Conservation (phyloP, 106 monocot genomes). For the Cymbidium sinense region DNA sequence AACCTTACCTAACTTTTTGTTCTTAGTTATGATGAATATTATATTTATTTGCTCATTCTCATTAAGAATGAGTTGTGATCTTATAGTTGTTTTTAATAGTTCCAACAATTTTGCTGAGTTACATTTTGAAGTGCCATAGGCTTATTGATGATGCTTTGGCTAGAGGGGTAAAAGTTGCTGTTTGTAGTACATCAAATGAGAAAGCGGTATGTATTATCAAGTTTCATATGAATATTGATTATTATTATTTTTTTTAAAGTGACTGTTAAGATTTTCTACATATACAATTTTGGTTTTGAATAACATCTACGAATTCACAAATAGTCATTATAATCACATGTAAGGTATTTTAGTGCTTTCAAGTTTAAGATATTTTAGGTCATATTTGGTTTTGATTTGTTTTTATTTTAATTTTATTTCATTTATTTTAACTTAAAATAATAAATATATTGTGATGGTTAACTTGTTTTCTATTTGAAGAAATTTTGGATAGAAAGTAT, state of each 20-base stretch:
- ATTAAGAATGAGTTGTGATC: not conserved
- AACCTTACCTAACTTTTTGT: not conserved
- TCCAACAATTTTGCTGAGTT: not conserved
- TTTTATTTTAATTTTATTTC: no score
- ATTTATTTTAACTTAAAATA: no score
- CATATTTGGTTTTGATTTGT: no score
- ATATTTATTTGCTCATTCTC: not conserved
- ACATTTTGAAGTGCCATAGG: constrained; percentile 25
- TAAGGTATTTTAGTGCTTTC: not conserved
- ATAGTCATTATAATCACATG: not conserved
- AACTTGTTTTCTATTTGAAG: no score
- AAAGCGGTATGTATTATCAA: constrained; percentile 77
- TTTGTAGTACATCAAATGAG: constrained; percentile 98
- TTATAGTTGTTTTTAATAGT: constrained; percentile 1
- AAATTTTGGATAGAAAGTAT: no score
- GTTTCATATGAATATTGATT: constrained; percentile 14
- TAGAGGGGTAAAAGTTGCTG: constrained; percentile 85
- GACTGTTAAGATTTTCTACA: not conserved
- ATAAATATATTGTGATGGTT: no score
- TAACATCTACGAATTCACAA: not conserved
- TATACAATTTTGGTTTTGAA: not conserved
- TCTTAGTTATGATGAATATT: not conserved
- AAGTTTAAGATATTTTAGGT: not conserved
- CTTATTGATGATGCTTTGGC: constrained; percentile 82
- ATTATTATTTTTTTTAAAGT: not conserved